These are phyloP conservation scores for Pyrenochaeta sp. DNA, from an alignment of 2,329 filamentous ascomycete species.

Conservation along the genomic window DNA sequence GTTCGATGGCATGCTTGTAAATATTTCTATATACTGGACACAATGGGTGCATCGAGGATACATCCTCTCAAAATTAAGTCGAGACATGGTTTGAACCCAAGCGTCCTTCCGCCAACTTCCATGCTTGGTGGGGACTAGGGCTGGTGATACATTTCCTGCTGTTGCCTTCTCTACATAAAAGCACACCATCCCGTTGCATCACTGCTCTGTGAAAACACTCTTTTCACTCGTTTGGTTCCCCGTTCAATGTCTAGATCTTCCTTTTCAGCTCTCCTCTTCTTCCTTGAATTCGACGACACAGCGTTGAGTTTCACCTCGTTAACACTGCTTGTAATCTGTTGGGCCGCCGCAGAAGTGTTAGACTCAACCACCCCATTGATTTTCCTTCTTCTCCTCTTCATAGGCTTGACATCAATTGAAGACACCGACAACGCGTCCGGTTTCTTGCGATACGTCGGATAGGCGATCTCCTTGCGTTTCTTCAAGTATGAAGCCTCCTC, in stretches of 20 bases:
- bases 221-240: neutral
- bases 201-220: neutral
- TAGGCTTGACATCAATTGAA: neutral
- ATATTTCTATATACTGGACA: too few species aligned
- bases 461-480: neutral
- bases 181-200: neutral
- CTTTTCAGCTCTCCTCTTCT: neutral
- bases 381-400: neutral
- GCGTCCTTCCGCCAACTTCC: too few species aligned
- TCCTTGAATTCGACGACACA: neutral
- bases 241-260: neutral
- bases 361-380: neutral
- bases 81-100: too few species aligned
- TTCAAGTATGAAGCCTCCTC: neutral
- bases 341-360: neutral
- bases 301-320: neutral
- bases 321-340: neutral
- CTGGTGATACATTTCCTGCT: neutral
- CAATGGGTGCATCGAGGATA: too few species aligned
- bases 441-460: neutral
- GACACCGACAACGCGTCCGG: neutral
- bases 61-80: too few species aligned
- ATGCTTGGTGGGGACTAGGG: too few species aligned
- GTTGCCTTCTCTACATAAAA: neutral
- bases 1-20: too few species aligned